A percentile compares a stretch with the other conserved stretches of the same genome.
Evolutionary conservation across 2,329 filamentous ascomycete species (phyloP).

Genomic region (Diaporthe velutina): DNA sequence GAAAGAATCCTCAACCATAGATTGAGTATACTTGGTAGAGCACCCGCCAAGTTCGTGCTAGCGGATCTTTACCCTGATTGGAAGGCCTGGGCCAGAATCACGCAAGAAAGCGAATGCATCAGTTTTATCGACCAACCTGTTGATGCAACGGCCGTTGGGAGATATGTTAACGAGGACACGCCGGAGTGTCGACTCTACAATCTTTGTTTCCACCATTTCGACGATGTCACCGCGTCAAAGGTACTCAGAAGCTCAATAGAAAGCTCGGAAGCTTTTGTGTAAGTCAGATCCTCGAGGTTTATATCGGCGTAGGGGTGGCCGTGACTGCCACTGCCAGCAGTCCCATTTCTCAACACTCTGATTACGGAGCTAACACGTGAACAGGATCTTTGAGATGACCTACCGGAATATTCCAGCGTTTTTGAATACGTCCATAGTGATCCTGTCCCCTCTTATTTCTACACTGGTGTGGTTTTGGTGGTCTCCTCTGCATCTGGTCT

Average conservation of each 20-base stretch:
- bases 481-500: conserved; percentile 3
- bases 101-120: not conserved
- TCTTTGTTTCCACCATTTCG: conserved; percentile 16
- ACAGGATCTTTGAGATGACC: conserved; percentile 8
- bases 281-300: not conserved
- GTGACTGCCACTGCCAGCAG: not conserved
- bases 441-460: not conserved
- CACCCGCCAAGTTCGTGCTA: conserved; percentile 8
- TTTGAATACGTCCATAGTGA: not conserved
- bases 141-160: not conserved
- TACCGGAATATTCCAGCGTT: conserved; percentile 1
- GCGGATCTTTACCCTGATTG: conserved; percentile 13
- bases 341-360: not conserved
- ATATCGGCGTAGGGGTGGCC: fast-evolving
- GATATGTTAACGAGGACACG: not conserved
- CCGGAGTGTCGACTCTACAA: conserved; percentile 5
- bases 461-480: conserved; percentile 3
- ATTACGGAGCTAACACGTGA: not conserved
- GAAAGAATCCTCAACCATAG: not conserved
- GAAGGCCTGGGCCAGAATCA: conserved; percentile 8
- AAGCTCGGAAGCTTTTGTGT: conserved; percentile 16
- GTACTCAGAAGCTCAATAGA: not conserved
- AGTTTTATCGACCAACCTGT: not conserved
- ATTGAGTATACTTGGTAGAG: not conserved
- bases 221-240: not conserved